Base-by-base conservation (phyloP, 768 basidiomycete genomes). In the Coprinellus micaceus region DNA sequence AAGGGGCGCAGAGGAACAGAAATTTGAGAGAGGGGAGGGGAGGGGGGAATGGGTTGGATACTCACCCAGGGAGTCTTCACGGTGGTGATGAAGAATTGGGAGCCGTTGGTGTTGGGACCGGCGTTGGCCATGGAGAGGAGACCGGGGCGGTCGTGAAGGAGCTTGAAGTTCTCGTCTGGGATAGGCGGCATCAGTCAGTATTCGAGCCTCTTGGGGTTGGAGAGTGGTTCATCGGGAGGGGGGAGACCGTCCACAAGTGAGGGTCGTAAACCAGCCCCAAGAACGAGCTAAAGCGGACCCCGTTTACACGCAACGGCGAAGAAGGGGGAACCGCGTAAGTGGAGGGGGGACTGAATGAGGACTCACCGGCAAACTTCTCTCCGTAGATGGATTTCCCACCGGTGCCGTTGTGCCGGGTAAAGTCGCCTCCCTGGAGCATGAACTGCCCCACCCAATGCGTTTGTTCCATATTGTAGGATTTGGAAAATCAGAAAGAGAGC, bases 351-450 rank as follows among this genome's bases (percentile, higher is more conserved):
- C 13, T 6, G 33, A 33, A 33, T 13, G n/a, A n/a, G 33, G 33
- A 13, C 33, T 33, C 40, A 90, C 89, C 84, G 41, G 75, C 70
- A 70, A 95, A 94, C 66, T 83, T 86, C 56, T 81, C 78, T 30
- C 92, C 93, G 62, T 92, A 95, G 67, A 93, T 91, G 13, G 89
- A 91, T 69, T 85, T 79, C n/a, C 89, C 89, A 30, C 91, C 89
- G 0, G 88, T 91, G 13, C 89, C 89, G 59, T 91, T 82, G 60
- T 81, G 77, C 10, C 72, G 66, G 28, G 89, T 91, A 71, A 93
- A 92, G 72, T 94, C 92, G 24, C 92, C 92, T 24, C 90, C 92
- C 69, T 93, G 91, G 45, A 89, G 69, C 91, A 93, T 93, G 74
- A 89, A 91, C 81, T 82, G 57, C 7, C 33, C 24, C 19, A 22